Conservation (phyloP, 345 rosid species). For the Boechera divaricarpa region DNA sequence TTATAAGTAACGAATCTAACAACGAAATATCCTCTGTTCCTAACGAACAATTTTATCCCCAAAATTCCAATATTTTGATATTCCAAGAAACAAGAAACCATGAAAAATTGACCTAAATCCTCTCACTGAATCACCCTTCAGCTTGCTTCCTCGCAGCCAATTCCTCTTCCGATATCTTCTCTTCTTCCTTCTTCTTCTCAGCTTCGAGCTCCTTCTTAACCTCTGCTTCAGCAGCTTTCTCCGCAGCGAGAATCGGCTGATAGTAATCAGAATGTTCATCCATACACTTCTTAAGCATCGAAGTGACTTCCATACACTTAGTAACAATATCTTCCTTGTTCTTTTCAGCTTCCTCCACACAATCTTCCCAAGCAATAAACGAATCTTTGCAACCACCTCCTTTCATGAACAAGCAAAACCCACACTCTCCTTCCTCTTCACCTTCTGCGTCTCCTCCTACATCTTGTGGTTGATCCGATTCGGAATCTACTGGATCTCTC, state of each 20-base stretch:
- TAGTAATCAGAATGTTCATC: slow-evolving; percentile 77
- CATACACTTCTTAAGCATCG: slow-evolving; percentile 73
- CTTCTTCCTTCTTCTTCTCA: slow-evolving; percentile 37
- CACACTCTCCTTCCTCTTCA: slow-evolving; percentile 81
- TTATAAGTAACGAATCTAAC: slow-evolving; percentile 12
- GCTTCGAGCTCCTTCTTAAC: slow-evolving; percentile 55
- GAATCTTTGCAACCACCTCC: slow-evolving; percentile 86
- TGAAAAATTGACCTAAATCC: slow-evolving; percentile 19
- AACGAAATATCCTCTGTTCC: slow-evolving; percentile 5
- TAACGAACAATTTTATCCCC: not conserved
- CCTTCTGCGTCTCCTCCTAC: slow-evolving; percentile 42
- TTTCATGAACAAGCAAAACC: slow-evolving; percentile 90
- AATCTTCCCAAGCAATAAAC: slow-evolving; percentile 77
- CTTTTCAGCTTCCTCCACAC: slow-evolving; percentile 74
- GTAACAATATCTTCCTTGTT: slow-evolving; percentile 67
- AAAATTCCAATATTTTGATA: slow-evolving; percentile 10
- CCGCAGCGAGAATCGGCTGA: slow-evolving; percentile 76
- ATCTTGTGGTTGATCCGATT: slow-evolving; percentile 37
- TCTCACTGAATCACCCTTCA: not conserved
- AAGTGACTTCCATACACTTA: slow-evolving; percentile 70
- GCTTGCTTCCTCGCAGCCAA: slow-evolving; percentile 33
- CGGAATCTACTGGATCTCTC: slow-evolving; percentile 36
- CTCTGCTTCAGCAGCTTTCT: slow-evolving; percentile 71
- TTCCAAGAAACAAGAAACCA: slow-evolving; percentile 15
- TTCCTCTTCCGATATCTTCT: slow-evolving; percentile 33